A percentile compares a stretch with the other conserved stretches of the same genome.
phyloP scores from a whole-genome alignment of 2,329 filamentous ascomycete genomes.

The Chrysosporium queenslandicum region DNA sequence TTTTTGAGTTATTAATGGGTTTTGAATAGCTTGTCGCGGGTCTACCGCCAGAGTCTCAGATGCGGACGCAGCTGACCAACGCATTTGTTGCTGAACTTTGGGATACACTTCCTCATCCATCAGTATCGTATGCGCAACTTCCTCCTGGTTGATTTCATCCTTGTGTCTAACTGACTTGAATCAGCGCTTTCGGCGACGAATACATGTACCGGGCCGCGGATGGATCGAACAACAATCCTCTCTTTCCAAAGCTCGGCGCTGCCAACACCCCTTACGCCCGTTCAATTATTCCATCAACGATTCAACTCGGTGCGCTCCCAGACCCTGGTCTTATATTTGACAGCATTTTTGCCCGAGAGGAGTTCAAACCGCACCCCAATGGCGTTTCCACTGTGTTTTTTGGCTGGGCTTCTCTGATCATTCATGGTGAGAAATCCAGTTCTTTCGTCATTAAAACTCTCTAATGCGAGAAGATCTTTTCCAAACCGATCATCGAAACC shows the following conservation, averaged over 20 bases:
- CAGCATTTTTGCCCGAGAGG: slow-evolving; percentile 41
- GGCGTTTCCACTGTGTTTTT: slow-evolving; percentile 41
- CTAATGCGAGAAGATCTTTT: slow-evolving; percentile 33
- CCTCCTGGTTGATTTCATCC: slow-evolving; percentile 18
- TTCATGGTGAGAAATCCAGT: slow-evolving; percentile 34
- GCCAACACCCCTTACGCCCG: slow-evolving; percentile 25
- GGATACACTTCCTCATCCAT: slow-evolving; percentile 62
- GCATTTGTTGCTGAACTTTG: slow-evolving; percentile 59
- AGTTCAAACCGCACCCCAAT: slow-evolving; percentile 32
- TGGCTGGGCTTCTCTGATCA: slow-evolving; percentile 44
- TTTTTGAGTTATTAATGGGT: neutral
- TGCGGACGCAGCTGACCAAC: slow-evolving; percentile 55
- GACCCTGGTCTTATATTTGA: slow-evolving; percentile 25
- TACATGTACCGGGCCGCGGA: slow-evolving; percentile 27
- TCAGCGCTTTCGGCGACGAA: slow-evolving; percentile 25
- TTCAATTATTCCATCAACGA: slow-evolving; percentile 17
- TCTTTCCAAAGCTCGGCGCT: slow-evolving; percentile 21
- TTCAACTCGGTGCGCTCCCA: slow-evolving; percentile 19
- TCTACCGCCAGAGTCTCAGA: slow-evolving; percentile 53
- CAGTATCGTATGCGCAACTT: slow-evolving; percentile 47
- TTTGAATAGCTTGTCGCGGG: slow-evolving; percentile 49
- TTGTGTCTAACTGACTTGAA: slow-evolving; percentile 21
- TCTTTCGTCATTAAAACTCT: neutral
- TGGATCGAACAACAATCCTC: slow-evolving; percentile 22
- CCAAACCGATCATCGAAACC: slow-evolving; percentile 30